Evolutionary conservation across 345 rosid genomes (phyloP).

Genomic region (Atalantia buxifolia): DNA sequence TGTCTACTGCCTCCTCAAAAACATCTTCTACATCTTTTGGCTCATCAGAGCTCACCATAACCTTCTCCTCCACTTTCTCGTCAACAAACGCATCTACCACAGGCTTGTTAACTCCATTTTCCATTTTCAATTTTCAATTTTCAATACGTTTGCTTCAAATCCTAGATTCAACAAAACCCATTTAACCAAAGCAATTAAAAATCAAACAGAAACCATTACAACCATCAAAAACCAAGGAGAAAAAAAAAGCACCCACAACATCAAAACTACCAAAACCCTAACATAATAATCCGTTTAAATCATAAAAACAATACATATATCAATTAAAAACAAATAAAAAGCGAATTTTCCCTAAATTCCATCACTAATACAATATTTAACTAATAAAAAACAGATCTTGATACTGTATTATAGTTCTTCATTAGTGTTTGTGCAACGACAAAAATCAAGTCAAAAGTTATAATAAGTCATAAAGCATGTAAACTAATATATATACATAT

Average conservation of each 20-base stretch:
- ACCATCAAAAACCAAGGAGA: neutral
- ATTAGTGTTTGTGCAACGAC: constrained; percentile 3
- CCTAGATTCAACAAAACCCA: constrained; percentile 34
- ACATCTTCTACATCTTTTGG: constrained; percentile 44
- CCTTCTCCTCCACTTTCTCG: constrained; percentile 32
- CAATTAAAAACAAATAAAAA: neutral
- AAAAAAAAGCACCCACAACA: neutral
- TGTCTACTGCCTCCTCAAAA: constrained; percentile 68
- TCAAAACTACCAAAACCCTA: constrained; percentile 7
- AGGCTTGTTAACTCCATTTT: constrained; percentile 37
- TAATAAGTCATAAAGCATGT: neutral
- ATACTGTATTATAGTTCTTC: neutral
- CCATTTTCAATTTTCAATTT: too few species aligned
- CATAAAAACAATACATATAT: neutral
- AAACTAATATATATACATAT: neutral
- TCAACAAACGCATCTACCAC: constrained; percentile 30
- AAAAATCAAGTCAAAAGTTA: neutral
- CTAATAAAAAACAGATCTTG: constrained; percentile 9
- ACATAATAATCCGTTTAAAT: neutral
- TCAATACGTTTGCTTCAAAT: constrained; percentile 25
- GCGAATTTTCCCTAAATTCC: constrained; percentile 2
- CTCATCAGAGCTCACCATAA: constrained; percentile 28
- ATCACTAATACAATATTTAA: neutral
- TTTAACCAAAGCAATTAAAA: constrained; percentile 7
- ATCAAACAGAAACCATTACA: constrained; percentile 11